Conservation (phyloP, 2,329 filamentous ascomycete genomes). For the Esteya vermicola region DNA sequence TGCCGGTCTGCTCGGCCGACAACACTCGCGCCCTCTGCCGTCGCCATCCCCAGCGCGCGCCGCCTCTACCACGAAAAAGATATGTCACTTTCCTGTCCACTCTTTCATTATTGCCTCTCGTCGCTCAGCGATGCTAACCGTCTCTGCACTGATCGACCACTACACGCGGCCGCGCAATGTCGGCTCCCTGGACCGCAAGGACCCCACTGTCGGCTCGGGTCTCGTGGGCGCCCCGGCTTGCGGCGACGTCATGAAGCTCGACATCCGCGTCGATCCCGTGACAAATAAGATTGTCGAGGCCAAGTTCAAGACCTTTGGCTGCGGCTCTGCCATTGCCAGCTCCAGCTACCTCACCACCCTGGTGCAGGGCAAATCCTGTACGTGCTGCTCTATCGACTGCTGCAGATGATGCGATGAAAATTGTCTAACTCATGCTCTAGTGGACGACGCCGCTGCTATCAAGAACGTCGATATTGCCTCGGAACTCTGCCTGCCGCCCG, state of each 20-base stretch:
- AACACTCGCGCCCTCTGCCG: constrained; percentile 4
- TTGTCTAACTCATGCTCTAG: constrained; percentile 8
- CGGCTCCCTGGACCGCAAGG: constrained; percentile 53
- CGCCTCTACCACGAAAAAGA: constrained; percentile 15
- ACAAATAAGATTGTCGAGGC: constrained; percentile 85
- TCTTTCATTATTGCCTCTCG: background rate
- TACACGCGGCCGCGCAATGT: constrained; percentile 29
- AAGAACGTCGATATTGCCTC: constrained; percentile 98
- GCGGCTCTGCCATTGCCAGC: constrained; percentile 85
- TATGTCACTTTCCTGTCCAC: constrained; percentile 4
- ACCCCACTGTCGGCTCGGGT: constrained; percentile 74
- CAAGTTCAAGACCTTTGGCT: constrained; percentile 97
- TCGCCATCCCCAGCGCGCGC: constrained; percentile 5
- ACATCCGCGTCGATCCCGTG: constrained; percentile 81
- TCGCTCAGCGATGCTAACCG: background rate
- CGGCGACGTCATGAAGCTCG: constrained; percentile 87
- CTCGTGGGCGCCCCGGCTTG: constrained; percentile 85
- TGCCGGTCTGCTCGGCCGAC: constrained; percentile 6
- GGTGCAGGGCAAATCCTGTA: constrained; percentile 74
- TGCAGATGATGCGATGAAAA: background rate
- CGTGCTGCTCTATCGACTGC: background rate
- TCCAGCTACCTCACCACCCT: constrained; percentile 80
- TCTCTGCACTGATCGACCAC: constrained; percentile 13
- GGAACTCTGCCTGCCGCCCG: constrained; percentile 78
- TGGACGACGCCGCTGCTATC: constrained; percentile 85